Percentiles rank a stretch among this genome's conserved stretches.
These are phyloP conservation scores for Suillus occidentalis DNA, from an alignment of 768 basidiomycete species.

Conservation along the genomic window DNA sequence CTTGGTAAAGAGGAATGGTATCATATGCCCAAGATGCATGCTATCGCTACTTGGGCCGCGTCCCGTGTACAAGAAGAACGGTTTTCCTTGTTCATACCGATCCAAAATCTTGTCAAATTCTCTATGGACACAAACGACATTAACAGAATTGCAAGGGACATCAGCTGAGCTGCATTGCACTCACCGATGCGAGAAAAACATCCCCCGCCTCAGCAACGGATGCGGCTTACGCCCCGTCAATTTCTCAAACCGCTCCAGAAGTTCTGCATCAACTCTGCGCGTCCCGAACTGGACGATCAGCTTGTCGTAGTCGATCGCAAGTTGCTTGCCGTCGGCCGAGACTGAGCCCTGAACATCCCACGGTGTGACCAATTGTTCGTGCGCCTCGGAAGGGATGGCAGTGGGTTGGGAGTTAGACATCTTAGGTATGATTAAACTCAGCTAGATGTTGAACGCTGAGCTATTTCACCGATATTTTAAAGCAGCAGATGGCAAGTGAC, in stretches of 20 bases:
- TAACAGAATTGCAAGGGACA: not conserved
- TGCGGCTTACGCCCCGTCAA: constrained; percentile 90
- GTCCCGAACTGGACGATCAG: constrained; percentile 94
- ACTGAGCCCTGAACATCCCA: constrained; percentile 97
- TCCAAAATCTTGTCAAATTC: constrained; percentile 94
- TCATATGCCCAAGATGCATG: constrained; percentile 97
- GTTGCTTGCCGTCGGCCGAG: constrained; percentile 83
- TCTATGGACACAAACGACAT: constrained; percentile 39
- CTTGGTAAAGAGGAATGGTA: constrained; percentile 98
- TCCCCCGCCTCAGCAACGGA: constrained; percentile 82
- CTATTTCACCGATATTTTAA: not conserved
- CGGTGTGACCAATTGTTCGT: constrained; percentile 87
- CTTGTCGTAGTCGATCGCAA: constrained; percentile 96
- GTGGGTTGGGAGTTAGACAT: constrained; percentile 19
- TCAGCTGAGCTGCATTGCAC: constrained; percentile 20
- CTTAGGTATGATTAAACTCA: not conserved
- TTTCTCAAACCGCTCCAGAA: constrained; percentile 87
- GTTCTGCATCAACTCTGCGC: constrained; percentile 66
- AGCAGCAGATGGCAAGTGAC: not conserved
- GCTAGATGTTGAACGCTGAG: not conserved
- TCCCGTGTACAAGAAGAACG: constrained; percentile 97
- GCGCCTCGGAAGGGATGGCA: constrained; percentile 26
- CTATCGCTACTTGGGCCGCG: constrained; percentile 95
- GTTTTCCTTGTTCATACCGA: constrained; percentile 94
- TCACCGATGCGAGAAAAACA: constrained; percentile 98